Evolutionary conservation across 2,329 filamentous ascomycete genomes (phyloP).

Genomic region (Emergomyces pasteurianus): DNA sequence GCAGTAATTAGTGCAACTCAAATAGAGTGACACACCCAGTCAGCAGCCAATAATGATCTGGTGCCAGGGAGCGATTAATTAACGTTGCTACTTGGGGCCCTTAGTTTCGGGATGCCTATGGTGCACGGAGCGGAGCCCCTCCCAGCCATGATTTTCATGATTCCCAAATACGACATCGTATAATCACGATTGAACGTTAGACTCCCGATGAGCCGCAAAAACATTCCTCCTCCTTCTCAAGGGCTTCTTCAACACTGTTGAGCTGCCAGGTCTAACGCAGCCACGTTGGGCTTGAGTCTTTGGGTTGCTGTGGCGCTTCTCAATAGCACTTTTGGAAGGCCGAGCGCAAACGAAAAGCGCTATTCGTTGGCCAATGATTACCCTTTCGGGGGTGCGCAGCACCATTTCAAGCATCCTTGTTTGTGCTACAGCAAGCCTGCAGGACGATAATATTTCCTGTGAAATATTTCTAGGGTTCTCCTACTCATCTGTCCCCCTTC

Average conservation of each 20-base stretch:
- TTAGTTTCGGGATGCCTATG: too few species aligned
- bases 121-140: too few species aligned
- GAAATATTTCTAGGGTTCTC: neutral
- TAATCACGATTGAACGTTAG: neutral
- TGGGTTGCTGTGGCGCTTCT: neutral
- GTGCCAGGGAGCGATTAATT: neutral
- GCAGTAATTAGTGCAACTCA: neutral
- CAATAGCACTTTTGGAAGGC: neutral
- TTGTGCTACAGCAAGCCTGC: neutral
- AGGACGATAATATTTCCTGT: neutral
- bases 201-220: slow-evolving; percentile 3
- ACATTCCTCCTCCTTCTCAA: neutral
- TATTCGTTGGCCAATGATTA: neutral
- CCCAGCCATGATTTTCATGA: slow-evolving; percentile 3
- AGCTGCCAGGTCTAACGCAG: neutral
- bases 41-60: neutral
- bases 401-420: neutral
- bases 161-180: slow-evolving; percentile 3
- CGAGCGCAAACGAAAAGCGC: neutral
- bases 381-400: neutral
- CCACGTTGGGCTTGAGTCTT: neutral
- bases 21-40: neutral
- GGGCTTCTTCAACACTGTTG: neutral
- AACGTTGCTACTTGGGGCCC: neutral
- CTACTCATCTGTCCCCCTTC: neutral